Evolutionary conservation across 2,329 filamentous ascomycete species (phyloP), one percentile per base, ranked within the genome.

Genomic region (Cercospora beticola): DNA sequence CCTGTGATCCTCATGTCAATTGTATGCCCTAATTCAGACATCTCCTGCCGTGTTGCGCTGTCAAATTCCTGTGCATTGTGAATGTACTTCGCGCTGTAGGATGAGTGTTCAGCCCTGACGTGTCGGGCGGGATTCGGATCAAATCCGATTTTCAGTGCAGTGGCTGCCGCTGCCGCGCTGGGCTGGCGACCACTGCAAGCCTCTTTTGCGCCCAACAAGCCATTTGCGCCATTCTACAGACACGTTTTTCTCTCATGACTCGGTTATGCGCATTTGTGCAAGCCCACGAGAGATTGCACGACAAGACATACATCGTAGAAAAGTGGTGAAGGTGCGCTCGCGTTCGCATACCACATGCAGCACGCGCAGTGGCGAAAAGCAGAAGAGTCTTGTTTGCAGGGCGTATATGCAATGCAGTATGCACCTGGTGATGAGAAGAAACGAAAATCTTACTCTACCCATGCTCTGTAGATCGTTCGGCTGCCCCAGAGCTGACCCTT

Each of bases 401-500:
- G 28, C 56, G 49, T 28, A 18, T 33, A 8, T 31, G 54, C 26
- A 26, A 28, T 28, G 5, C 33, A 40, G 33, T 40, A 16, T 40
- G 33, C 31, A 59, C 31, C 28, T 59, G 56, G 4, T 28, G 54
- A 33, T 18, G 58, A 61, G 12, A 16, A n/a, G n/a, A 26, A 43
- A 14, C 62, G 18, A 23, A 23, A 18, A 40, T 30, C 36, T 67
- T 65, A 73, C 69, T 88, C 89, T 79, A 90, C 88, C 94, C 94
- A 98, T 0, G 88, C 92, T 77, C 88, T 89, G 82, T 97, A 98
- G 71, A 96, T 89, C 73, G 90, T 93, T 72, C 89, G 88, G 71
- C 88, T 88, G 1, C 94, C 94, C 79, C 92, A 98, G 70, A 87
- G 88, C 78, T 94, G 85, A 0, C 94, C 94, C 83, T 90, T 94